A percentile compares a stretch with the other conserved stretches of the same genome.
Conservation (phyloP, 2,329 filamentous ascomycete genomes). For the Botryotinia calthae region DNA sequence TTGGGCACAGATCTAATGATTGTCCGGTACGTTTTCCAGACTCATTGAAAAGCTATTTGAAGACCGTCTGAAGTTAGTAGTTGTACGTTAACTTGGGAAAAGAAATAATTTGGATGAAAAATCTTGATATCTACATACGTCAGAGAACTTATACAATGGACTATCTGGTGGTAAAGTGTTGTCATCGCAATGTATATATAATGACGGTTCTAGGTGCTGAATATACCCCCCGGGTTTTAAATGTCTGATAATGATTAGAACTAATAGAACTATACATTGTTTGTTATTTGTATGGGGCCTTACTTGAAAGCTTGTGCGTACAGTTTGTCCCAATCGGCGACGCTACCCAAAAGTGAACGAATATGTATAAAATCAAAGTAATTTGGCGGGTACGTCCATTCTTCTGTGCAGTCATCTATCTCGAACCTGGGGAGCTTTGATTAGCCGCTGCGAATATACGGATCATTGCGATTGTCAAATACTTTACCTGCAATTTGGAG, state of each 20-base stretch:
- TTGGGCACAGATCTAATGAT: slow-evolving; percentile 37
- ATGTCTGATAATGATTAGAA: slow-evolving; percentile 30
- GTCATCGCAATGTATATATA: slow-evolving; percentile 45
- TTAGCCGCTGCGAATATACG: background rate
- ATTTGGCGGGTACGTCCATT: slow-evolving; percentile 45
- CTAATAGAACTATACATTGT: background rate
- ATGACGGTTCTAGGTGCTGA: slow-evolving; percentile 36
- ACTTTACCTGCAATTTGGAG: slow-evolving; percentile 50
- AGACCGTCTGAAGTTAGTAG: slow-evolving; percentile 6
- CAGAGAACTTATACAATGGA: slow-evolving; percentile 43
- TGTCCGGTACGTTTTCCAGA: slow-evolving; percentile 43
- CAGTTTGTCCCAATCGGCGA: slow-evolving; percentile 55
- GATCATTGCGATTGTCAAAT: background rate
- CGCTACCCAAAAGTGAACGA: slow-evolving; percentile 55
- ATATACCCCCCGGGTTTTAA: slow-evolving; percentile 42
- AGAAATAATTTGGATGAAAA: background rate
- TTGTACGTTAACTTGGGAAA: background rate
- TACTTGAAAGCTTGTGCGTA: slow-evolving; percentile 51
- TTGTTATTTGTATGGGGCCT: slow-evolving; percentile 17
- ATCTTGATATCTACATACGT: slow-evolving; percentile 25
- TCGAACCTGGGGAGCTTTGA: slow-evolving; percentile 48
- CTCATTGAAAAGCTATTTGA: slow-evolving; percentile 40
- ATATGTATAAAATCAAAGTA: slow-evolving; percentile 61
- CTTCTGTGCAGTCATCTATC: slow-evolving; percentile 57
- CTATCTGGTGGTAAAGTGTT: slow-evolving; percentile 43